Conservation (phyloP, 2,329 filamentous ascomycete species). For the Zopfia rhizophila region DNA sequence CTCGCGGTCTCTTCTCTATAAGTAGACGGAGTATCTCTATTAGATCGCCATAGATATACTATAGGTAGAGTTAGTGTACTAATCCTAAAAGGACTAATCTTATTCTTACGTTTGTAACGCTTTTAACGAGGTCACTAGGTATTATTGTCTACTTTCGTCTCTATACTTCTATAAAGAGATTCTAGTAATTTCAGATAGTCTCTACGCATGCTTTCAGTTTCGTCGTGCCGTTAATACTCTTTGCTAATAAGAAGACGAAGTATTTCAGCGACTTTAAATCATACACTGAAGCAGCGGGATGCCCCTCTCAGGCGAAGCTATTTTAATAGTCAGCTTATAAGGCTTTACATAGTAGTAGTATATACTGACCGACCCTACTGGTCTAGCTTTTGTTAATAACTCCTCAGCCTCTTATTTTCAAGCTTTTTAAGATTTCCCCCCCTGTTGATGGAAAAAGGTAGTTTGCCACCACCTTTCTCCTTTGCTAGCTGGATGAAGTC, state of each 20-base stretch:
- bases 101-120: slow-evolving; percentile 11
- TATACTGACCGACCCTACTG: slow-evolving; percentile 13
- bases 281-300: slow-evolving; percentile 9
- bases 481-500: slow-evolving; percentile 19
- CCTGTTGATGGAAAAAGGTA: slow-evolving; percentile 16
- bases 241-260: slow-evolving; percentile 10
- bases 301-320: slow-evolving; percentile 10
- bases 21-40: slow-evolving; percentile 11
- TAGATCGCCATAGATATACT: slow-evolving; percentile 16
- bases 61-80: slow-evolving; percentile 1
- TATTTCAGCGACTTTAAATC: slow-evolving; percentile 15
- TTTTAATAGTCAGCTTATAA: slow-evolving; percentile 5
- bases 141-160: slow-evolving; percentile 20
- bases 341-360: slow-evolving; percentile 1
- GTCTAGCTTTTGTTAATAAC: slow-evolving; percentile 17
- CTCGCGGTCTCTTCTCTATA: slow-evolving; percentile 14
- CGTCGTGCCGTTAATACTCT: slow-evolving; percentile 7
- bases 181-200: slow-evolving; percentile 27
- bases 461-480: slow-evolving; percentile 16
- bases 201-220: slow-evolving; percentile 18
- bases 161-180: slow-evolving; percentile 22
- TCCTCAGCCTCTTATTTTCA: slow-evolving; percentile 10
- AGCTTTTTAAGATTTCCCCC: slow-evolving; percentile 15
- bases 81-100: background rate
- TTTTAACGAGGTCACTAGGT: slow-evolving; percentile 15